These are phyloP conservation scores for Mortierella sp. DNA, from an alignment of 371 early-diverging fungal species.

Conservation along the genomic window DNA sequence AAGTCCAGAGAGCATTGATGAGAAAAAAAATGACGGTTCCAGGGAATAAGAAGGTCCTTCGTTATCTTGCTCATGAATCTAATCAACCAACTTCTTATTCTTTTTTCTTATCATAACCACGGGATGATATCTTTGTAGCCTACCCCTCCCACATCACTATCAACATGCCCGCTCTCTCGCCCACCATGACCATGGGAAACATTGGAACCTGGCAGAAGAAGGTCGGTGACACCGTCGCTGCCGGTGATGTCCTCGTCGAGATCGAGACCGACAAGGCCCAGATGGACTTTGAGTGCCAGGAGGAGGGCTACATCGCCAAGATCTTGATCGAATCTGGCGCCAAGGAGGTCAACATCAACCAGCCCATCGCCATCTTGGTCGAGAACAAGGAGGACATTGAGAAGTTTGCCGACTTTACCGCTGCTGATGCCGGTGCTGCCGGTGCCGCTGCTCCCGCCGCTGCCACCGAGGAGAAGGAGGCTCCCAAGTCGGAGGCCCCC, in stretches of 20 bases:
- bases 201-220: conserved; percentile 96
- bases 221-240: conserved; percentile 91
- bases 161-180: conserved; percentile 98
- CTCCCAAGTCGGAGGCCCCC: conserved; percentile 41
- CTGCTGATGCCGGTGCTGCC: conserved; percentile 66
- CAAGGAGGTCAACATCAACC: conserved; percentile 79
- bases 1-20: too few species aligned
- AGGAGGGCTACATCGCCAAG: conserved; percentile 97
- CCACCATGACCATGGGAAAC: conserved; percentile 99
- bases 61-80: too few species aligned
- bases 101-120: not conserved
- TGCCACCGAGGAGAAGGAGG: conserved; percentile 42
- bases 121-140: conserved; percentile 57
- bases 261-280: conserved; percentile 99
- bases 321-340: conserved; percentile 86
- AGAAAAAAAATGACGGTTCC: too few species aligned
- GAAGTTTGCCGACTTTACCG: conserved; percentile 86
- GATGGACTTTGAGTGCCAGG: conserved; percentile 99
- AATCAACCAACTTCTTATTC: conserved; percentile 1
- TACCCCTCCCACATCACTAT: conserved; percentile 93
- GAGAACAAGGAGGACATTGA: conserved; percentile 91
- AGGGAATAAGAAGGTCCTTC: too few species aligned
- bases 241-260: conserved; percentile 98
- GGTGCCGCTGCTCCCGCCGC: conserved; percentile 61
- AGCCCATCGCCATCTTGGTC: conserved; percentile 94